Conservation (phyloP, 2,329 filamentous ascomycete species). For the Colletotrichum chrysophilum region DNA sequence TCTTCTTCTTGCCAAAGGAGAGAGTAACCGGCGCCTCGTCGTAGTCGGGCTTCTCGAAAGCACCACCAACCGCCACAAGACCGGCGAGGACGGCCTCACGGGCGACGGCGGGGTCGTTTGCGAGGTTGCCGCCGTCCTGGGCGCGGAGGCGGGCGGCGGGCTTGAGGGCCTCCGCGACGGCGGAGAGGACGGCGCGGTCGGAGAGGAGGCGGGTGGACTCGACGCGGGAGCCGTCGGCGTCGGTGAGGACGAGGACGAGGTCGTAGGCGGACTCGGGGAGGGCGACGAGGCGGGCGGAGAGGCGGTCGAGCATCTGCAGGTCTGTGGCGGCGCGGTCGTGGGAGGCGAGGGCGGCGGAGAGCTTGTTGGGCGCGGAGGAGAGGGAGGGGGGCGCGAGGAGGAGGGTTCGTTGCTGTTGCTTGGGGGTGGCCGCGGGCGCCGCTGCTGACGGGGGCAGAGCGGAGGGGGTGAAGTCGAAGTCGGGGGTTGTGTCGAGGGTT, state of each 20-base stretch:
- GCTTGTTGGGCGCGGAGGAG: conserved; percentile 80
- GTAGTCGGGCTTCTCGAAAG: conserved; percentile 75
- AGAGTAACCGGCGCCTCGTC: conserved; percentile 61
- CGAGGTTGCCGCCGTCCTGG: conserved; percentile 68
- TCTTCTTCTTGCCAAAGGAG: conserved; percentile 43
- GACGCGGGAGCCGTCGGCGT: conserved; percentile 67
- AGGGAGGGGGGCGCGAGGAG: conserved; percentile 91
- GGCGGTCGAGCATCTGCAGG: conserved; percentile 96
- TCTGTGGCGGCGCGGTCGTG: conserved; percentile 82
- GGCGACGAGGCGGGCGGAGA: conserved; percentile 79
- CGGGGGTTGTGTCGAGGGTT: conserved; percentile 60
- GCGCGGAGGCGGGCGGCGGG: conserved; percentile 70
- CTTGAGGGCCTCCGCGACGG: conserved; percentile 63
- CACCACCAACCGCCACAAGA: conserved; percentile 64
- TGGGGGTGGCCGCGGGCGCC: conserved; percentile 24
- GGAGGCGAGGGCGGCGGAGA: conserved; percentile 72
- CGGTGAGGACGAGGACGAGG: conserved; percentile 81
- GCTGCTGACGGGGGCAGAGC: conserved; percentile 25
- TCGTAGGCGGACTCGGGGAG: conserved; percentile 83
- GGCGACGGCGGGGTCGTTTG: conserved; percentile 53
- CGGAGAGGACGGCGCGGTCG: conserved; percentile 68
- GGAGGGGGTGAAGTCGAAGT: conserved; percentile 48
- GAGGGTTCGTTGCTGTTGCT: conserved; percentile 64
- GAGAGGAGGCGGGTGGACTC: conserved; percentile 74
- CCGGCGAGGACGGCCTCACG: conserved; percentile 88